These are phyloP conservation scores for Paraphaeosphaeria minitans DNA, from an alignment of 2,329 filamentous ascomycete species.

Conservation along the genomic window DNA sequence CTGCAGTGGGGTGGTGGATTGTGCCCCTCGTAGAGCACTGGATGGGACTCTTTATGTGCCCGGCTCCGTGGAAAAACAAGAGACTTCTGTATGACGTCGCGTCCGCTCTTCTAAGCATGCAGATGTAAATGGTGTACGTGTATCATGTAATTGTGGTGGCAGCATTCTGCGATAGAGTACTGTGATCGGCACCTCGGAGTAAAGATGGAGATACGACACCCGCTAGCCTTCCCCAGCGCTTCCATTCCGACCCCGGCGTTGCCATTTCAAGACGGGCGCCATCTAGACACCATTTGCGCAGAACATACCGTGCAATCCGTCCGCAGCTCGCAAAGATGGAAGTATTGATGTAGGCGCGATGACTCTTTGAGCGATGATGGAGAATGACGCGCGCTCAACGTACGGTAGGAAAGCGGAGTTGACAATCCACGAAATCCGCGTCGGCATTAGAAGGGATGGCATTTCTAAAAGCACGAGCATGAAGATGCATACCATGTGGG, in stretches of 20 bases:
- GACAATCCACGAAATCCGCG: no score
- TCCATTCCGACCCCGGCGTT: conserved; percentile 18
- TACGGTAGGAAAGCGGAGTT: not conserved
- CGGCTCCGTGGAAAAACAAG: not conserved
- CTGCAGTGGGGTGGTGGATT: conserved; percentile 3
- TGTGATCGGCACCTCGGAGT: conserved; percentile 3
- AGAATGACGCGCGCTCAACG: not conserved
- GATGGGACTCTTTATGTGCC: conserved; percentile 1
- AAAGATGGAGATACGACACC: conserved; percentile 1
- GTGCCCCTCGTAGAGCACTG: not conserved
- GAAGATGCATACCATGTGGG: no score
- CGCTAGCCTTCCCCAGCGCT: conserved; percentile 11
- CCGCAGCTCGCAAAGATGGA: not conserved
- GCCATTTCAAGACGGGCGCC: not conserved
- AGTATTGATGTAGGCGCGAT: not conserved
- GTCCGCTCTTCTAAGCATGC: not conserved
- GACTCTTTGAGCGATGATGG: not conserved
- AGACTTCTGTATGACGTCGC: not conserved
- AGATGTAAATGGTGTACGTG: not conserved
- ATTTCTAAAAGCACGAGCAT: no score
- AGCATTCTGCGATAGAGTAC: conserved; percentile 4
- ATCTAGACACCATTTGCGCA: not conserved
- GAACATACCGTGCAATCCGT: not conserved
- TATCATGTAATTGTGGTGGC: not conserved
- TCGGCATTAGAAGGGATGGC: no score